phyloP scores from a whole-genome alignment of 2,329 filamentous ascomycete genomes.

The Colletotrichum shisoi region DNA sequence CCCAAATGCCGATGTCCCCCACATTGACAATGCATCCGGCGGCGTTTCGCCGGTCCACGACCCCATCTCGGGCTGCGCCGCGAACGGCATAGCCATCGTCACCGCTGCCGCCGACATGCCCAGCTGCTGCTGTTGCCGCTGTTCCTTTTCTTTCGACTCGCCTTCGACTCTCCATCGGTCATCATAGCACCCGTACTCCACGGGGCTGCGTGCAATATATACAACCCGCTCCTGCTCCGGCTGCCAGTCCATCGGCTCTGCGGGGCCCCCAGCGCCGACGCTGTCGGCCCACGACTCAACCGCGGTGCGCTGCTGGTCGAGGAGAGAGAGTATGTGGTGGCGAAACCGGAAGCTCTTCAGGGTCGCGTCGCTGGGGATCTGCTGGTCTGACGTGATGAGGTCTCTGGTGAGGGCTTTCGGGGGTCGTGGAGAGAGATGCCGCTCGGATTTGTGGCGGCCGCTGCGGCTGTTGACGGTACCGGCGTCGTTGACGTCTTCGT shows the following conservation, averaged over 20 bases:
- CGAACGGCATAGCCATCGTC: not conserved
- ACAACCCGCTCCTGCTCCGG: constrained; percentile 41
- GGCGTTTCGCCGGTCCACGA: constrained; percentile 8
- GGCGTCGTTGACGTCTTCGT: not conserved
- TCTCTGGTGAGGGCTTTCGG: not conserved
- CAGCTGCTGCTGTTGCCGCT: not conserved
- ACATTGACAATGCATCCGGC: constrained; percentile 15
- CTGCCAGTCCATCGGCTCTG: constrained; percentile 45
- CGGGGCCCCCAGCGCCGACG: constrained; percentile 35
- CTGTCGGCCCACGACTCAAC: constrained; percentile 40
- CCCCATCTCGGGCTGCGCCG: constrained; percentile 4
- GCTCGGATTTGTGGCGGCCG: constrained; percentile 2
- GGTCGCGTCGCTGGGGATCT: not conserved
- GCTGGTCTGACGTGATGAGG: not conserved
- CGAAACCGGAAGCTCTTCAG: constrained; percentile 30
- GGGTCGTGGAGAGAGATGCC: not conserved
- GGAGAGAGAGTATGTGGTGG: constrained; percentile 18
- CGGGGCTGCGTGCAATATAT: constrained; percentile 28
- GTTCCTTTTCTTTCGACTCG: not conserved
- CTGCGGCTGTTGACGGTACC: not conserved
- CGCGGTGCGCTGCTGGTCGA: constrained; percentile 33
- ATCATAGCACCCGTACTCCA: constrained; percentile 35
- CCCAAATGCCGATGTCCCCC: constrained; percentile 10
- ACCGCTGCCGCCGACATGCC: not conserved
- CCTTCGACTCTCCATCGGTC: constrained; percentile 32